Conservation (phyloP, 208 protist species). For the Polymyxa betae region DNA sequence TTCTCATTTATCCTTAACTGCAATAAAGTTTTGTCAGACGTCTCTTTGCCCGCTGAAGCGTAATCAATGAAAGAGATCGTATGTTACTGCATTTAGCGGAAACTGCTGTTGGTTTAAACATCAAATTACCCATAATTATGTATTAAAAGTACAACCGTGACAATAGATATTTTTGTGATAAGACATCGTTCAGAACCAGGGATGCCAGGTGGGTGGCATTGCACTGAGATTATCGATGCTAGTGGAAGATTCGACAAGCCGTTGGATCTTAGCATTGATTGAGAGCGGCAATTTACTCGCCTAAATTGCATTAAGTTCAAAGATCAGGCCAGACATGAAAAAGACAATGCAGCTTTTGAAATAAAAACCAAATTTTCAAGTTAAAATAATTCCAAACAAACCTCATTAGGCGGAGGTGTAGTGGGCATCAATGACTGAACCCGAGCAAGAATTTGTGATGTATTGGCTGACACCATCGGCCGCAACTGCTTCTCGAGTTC, state of each 20-base stretch:
- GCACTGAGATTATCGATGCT: slow-evolving; percentile 40
- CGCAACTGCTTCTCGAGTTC: slow-evolving; percentile 1
- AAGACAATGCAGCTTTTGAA: too few species aligned
- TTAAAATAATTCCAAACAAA: neutral
- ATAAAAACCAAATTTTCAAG: neutral
- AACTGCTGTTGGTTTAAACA: too few species aligned
- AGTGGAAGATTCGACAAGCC: slow-evolving; percentile 50
- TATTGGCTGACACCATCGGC: slow-evolving; percentile 30
- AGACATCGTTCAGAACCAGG: slow-evolving; percentile 59
- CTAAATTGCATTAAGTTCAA: too few species aligned
- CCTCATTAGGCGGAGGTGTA: neutral
- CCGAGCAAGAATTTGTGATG: slow-evolving; percentile 19
- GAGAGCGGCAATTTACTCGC: neutral
- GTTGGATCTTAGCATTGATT: slow-evolving; percentile 56
- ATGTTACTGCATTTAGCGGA: too few species aligned
- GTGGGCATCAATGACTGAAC: slow-evolving; percentile 57
- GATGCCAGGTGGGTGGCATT: slow-evolving; percentile 56
- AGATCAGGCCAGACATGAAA: too few species aligned
- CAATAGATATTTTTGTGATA: too few species aligned
- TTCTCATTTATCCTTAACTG: too few species aligned
- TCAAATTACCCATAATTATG: too few species aligned
- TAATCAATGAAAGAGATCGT: too few species aligned
- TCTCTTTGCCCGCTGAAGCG: too few species aligned
- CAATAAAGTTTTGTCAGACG: too few species aligned
- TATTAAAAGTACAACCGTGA: too few species aligned